Conservation (phyloP, 2,329 filamentous ascomycete species). For the Penicillium sp. region DNA sequence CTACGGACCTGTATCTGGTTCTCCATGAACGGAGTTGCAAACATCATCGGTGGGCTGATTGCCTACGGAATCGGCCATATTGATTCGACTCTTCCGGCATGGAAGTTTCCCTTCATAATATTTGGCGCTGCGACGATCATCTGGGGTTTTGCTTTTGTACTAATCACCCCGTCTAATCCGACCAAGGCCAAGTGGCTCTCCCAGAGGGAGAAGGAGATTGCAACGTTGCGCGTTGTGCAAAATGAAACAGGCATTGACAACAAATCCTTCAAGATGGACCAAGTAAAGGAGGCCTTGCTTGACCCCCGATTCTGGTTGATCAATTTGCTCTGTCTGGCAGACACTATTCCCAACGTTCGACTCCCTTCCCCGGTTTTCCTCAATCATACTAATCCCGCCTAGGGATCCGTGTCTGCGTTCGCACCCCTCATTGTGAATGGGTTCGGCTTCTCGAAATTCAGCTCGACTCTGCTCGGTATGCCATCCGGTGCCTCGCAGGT, state of each 20-base stretch:
- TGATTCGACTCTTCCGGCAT: constrained; percentile 44
- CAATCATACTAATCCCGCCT: no score
- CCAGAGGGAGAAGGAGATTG: constrained; percentile 43
- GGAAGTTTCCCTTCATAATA: constrained; percentile 51
- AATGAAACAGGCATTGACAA: constrained; percentile 45
- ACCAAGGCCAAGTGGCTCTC: constrained; percentile 52
- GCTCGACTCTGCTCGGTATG: no score
- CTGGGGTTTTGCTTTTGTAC: constrained; percentile 47
- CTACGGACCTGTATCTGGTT: constrained; percentile 37
- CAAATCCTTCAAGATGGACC: constrained; percentile 44
- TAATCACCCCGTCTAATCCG: constrained; percentile 43
- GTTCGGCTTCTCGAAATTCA: no score
- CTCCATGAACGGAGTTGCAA: constrained; percentile 48
- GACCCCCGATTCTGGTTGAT: constrained; percentile 48
- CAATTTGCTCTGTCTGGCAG: constrained; percentile 48
- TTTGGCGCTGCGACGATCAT: constrained; percentile 49
- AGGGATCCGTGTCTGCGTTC: no score
- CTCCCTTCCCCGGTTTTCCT: no score
- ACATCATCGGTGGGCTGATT: constrained; percentile 47
- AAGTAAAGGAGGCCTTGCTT: constrained; percentile 46
- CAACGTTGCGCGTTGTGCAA: constrained; percentile 37
- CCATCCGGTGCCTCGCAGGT: no score
- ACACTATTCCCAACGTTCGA: no score
- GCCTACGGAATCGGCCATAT: constrained; percentile 53
- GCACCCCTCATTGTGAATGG: no score